Conservation (phyloP, 1,284 basidiomycete species). For the Rhodotorula glutinis region DNA sequence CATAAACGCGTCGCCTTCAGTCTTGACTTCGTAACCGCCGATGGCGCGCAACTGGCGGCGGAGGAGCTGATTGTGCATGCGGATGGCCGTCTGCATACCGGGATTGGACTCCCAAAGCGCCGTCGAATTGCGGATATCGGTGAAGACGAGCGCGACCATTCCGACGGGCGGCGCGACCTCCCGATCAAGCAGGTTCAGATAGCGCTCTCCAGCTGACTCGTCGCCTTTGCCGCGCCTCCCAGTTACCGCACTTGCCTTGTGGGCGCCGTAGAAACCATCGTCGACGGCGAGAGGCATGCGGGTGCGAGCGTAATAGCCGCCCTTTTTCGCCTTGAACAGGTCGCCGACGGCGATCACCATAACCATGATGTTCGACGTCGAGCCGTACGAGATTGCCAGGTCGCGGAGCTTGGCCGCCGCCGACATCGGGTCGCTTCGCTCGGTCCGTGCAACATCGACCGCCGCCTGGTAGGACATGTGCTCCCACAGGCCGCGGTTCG, state of each 20-base stretch:
- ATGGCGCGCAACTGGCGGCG: slow-evolving; percentile 83
- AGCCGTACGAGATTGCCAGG: slow-evolving; percentile 95
- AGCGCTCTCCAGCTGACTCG: slow-evolving; percentile 45
- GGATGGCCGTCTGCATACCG: slow-evolving; percentile 94
- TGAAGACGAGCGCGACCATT: slow-evolving; percentile 91
- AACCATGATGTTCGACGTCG: slow-evolving; percentile 91
- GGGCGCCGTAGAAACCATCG: slow-evolving; percentile 40
- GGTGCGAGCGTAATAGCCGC: slow-evolving; percentile 36
- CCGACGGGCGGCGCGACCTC: slow-evolving; percentile 87
- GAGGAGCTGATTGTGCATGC: slow-evolving; percentile 82
- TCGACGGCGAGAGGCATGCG: slow-evolving; percentile 43
- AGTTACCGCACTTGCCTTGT: slow-evolving; percentile 24
- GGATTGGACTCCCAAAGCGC: slow-evolving; percentile 95
- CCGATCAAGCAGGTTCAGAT: slow-evolving; percentile 62
- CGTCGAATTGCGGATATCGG: slow-evolving; percentile 97
- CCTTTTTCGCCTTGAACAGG: slow-evolving; percentile 58
- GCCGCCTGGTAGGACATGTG: slow-evolving; percentile 93
- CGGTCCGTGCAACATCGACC: slow-evolving; percentile 89
- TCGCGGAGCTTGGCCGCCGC: slow-evolving; percentile 96
- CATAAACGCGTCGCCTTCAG: slow-evolving; percentile 99
- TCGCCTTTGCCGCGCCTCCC: slow-evolving; percentile 24
- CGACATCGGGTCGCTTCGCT: slow-evolving; percentile 85
- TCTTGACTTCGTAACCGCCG: slow-evolving; percentile 98
- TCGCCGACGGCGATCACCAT: slow-evolving; percentile 90
- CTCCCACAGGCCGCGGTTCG: slow-evolving; percentile 90